Conservation (phyloP, 140 eudicot species). For the Stevia rebaudiana region DNA sequence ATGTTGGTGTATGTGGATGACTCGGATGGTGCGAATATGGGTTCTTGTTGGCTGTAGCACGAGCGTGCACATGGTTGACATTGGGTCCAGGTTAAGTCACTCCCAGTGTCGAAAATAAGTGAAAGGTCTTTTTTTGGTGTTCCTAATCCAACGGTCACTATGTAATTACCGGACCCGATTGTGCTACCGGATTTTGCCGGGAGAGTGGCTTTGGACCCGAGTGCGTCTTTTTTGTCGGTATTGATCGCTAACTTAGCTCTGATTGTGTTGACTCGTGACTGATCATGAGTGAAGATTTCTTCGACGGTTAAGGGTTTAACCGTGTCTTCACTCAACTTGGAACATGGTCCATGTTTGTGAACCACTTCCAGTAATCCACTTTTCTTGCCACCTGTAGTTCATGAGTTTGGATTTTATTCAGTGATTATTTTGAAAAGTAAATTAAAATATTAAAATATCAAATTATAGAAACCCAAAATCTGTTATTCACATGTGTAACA, state of each 20-base stretch:
- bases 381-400: constrained; percentile 33
- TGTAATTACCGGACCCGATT: constrained; percentile 55
- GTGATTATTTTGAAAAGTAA: too few relatives aligned
- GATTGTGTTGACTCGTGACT: constrained; percentile 52
- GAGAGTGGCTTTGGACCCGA: constrained; percentile 28
- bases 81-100: constrained; percentile 81
- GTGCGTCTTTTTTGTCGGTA: constrained; percentile 1
- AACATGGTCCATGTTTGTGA: constrained; percentile 78
- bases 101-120: constrained; percentile 77
- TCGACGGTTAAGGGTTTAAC: constrained; percentile 30
- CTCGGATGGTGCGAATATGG: constrained; percentile 45
- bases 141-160: constrained; percentile 62
- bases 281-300: constrained; percentile 42
- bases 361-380: constrained; percentile 38
- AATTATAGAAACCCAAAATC: too few relatives aligned
- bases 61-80: constrained; percentile 55
- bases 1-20: constrained; percentile 57
- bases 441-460: too few relatives aligned
- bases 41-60: constrained; percentile 49
- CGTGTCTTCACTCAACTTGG: constrained; percentile 24
- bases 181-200: constrained; percentile 58
- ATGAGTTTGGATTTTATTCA: neutral
- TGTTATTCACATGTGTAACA: too few relatives aligned
- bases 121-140: constrained; percentile 56
- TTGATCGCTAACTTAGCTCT: constrained; percentile 40